These are phyloP conservation scores for Entamoeba moshkovskii DNA, from an alignment of 208 protist species.

Conservation along the genomic window DNA sequence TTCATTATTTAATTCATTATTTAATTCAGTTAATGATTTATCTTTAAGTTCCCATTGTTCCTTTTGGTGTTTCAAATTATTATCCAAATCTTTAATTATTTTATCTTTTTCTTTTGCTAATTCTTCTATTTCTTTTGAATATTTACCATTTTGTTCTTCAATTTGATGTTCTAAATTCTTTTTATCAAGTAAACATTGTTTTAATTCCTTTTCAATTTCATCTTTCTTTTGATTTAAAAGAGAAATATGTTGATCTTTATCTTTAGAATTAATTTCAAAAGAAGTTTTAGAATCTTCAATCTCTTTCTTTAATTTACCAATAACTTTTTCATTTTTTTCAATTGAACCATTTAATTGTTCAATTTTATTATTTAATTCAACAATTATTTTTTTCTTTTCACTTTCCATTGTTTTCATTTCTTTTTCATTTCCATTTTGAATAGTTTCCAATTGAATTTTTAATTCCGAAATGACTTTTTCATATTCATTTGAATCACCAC, in stretches of 20 bases:
- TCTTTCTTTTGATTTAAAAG: not conserved
- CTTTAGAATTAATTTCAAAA: too few species aligned
- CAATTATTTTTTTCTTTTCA: not conserved
- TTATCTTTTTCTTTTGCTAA: not conserved
- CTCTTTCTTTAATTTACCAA: too few species aligned
- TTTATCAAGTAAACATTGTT: not conserved
- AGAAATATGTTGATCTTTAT: too few species aligned
- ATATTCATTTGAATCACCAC: too few species aligned
- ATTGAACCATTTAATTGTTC: too few species aligned
- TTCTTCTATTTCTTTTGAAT: not conserved
- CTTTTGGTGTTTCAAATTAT: not conserved
- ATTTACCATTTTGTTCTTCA: not conserved
- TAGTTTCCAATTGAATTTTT: not conserved
- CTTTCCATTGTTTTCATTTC: not conserved
- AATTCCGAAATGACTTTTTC: not conserved
- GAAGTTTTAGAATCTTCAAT: too few species aligned
- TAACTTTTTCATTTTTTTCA: too few species aligned
- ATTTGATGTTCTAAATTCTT: not conserved
- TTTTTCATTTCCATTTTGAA: not conserved
- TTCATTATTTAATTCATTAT: not conserved
- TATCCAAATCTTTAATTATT: not conserved
- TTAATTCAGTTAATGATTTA: not conserved
- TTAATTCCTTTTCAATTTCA: not conserved
- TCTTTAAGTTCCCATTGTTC: not conserved
- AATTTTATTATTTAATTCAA: too few species aligned